Evolutionary conservation across 495 filamentous ascomycete species (phyloP).

Genomic region (Neohortaea acidophila): DNA sequence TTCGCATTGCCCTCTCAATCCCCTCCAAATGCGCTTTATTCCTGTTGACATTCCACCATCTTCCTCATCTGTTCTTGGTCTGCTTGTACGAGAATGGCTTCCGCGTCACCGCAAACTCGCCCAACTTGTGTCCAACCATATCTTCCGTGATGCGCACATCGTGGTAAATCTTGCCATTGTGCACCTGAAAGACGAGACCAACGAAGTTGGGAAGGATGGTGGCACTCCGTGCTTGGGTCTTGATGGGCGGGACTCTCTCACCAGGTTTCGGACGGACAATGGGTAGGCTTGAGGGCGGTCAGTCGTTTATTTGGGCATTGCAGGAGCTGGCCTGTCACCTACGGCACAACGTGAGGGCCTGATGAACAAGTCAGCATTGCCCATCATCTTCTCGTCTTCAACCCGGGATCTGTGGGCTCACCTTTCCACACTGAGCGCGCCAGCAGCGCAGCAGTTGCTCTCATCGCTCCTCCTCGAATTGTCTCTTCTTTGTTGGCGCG

Average conservation of each 20-base stretch:
- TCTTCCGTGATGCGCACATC: slow-evolving; percentile 86
- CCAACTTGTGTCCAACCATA: slow-evolving; percentile 96
- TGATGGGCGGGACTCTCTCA: slow-evolving; percentile 53
- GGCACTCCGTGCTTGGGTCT: slow-evolving; percentile 74
- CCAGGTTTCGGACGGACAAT: slow-evolving; percentile 47
- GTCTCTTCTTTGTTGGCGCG: too few species aligned
- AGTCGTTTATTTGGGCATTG: slow-evolving; percentile 3
- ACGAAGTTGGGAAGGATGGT: slow-evolving; percentile 96
- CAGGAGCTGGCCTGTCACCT: slow-evolving; percentile 23
- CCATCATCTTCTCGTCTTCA: slow-evolving; percentile 10
- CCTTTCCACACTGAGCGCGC: slow-evolving; percentile 66
- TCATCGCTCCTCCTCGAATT: too few species aligned
- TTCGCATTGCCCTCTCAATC: too few species aligned
- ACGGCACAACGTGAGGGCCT: slow-evolving; percentile 65
- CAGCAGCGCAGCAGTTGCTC: slow-evolving; percentile 43
- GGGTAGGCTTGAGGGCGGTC: slow-evolving; percentile 37
- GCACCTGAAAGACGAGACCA: slow-evolving; percentile 78
- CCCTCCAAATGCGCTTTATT: too few species aligned
- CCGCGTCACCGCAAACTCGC: slow-evolving; percentile 83
- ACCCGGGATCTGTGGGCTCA: slow-evolving; percentile 24
- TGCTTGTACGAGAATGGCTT: slow-evolving; percentile 70
- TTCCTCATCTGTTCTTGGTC: slow-evolving; percentile 53
- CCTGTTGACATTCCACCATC: too few species aligned
- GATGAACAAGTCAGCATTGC: slow-evolving; percentile 31
- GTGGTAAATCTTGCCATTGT: slow-evolving; percentile 88